Base-by-base conservation (phyloP, 2,329 filamentous ascomycete species). In the Fusarium armeniacum region DNA sequence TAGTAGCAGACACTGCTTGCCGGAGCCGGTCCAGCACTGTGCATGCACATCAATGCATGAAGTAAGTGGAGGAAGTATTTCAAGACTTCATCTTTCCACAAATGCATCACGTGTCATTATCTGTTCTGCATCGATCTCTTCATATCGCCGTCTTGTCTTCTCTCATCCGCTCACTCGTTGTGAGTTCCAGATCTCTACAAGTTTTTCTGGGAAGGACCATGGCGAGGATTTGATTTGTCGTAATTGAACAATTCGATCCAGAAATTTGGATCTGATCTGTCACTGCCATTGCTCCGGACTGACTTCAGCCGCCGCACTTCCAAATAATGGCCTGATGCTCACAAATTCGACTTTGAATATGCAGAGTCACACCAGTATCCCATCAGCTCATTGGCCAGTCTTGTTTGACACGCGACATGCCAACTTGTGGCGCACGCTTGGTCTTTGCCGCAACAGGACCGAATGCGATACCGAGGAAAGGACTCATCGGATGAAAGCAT, bases 241-340 rank as follows among this genome's bases (percentile, higher is more conserved):
- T 47, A 62, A 26, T 46, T 44, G 58, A 28, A 38, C 36, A 50
- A 52, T 40, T 54, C 22, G 53, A 50, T 22, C 52, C 57, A 58
- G 40, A 41, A 22, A n/a, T 11, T 55, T 35, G 54, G 28, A 50
- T 46, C 3, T 59, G 18, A 24, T 47, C 53, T 53, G 52, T 60
- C 46, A 49, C 55, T 52, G 57, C 58, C 58, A 41, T 52, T 54
- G 35, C 36, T 12, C 59, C 49, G 53, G 40, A 16, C 26, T 54
- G 41, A 38, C 26, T 43, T 40, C 40, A 52, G 51, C 49, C 55
- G 58, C 40, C 65, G 20, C 35, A 30, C 18, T 36, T 58, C 30
- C 33, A 49, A 46, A 43, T 46, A 50, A 66, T 75, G 71, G 72
- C 62, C 71, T 71, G 69, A 73, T 73, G 38, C 55, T 71, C 52